A percentile compares a stretch with the other conserved stretches of the same genome.
Conservation (phyloP, 2,329 filamentous ascomycete species). For the Epichloe typhina region DNA sequence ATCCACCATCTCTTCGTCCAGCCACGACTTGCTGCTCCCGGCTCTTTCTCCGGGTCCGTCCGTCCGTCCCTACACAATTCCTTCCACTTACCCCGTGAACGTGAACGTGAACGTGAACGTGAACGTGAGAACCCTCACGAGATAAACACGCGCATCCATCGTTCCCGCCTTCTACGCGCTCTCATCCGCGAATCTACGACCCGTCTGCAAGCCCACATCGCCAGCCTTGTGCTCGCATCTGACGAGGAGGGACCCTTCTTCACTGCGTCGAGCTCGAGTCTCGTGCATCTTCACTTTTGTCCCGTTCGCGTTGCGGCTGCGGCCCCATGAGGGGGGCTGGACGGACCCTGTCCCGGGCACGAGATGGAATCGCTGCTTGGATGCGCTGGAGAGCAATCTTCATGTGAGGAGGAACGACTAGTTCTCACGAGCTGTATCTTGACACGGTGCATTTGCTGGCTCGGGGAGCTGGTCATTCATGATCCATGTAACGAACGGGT, state of each 20-base stretch:
- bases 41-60: neutral
- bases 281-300: slow-evolving; percentile 66
- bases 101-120: neutral
- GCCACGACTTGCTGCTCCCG: neutral
- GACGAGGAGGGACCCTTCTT: slow-evolving; percentile 56
- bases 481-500: neutral
- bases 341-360: slow-evolving; percentile 47
- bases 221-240: slow-evolving; percentile 32
- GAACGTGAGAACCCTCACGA: slow-evolving; percentile 14
- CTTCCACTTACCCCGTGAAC: neutral
- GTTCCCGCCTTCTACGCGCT: slow-evolving; percentile 66
- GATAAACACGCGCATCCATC: slow-evolving; percentile 64
- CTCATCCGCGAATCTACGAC: slow-evolving; percentile 45
- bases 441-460: slow-evolving; percentile 45
- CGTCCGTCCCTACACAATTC: neutral
- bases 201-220: slow-evolving; percentile 53
- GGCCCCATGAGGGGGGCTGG: slow-evolving; percentile 53
- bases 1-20: neutral
- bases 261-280: slow-evolving; percentile 32
- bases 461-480: neutral
- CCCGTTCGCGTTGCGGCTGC: slow-evolving; percentile 51
- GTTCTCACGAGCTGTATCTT: slow-evolving; percentile 37
- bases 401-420: slow-evolving; percentile 58
- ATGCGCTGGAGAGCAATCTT: slow-evolving; percentile 51
- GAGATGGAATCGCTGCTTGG: slow-evolving; percentile 57